phyloP scores from a whole-genome alignment of 345 rosid species.

The Acer campestre region DNA sequence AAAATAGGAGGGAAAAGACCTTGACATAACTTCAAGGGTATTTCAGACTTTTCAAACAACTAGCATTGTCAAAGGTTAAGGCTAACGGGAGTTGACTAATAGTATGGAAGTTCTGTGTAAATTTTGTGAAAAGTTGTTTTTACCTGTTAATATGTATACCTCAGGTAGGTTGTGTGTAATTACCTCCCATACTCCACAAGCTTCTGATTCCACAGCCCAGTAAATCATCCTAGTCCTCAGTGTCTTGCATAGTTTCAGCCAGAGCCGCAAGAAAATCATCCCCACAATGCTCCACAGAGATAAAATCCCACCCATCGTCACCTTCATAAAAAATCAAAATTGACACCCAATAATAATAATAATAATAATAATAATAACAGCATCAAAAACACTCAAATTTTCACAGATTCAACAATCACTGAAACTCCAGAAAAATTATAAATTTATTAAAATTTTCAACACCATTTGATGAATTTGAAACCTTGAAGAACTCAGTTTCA shows the following conservation, averaged over 20 bases:
- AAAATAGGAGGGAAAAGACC: too few relatives aligned
- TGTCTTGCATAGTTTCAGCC: constrained; percentile 70
- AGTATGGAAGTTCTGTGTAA: too few relatives aligned
- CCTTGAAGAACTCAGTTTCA: background rate
- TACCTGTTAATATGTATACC: too few relatives aligned
- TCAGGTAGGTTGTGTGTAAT: too few relatives aligned
- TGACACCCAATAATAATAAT: background rate
- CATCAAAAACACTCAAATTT: background rate
- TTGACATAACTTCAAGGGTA: too few relatives aligned
- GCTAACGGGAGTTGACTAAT: too few relatives aligned
- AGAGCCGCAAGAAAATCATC: constrained; percentile 82
- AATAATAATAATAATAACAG: background rate
- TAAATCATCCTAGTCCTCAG: constrained; percentile 91
- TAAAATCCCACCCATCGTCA: constrained; percentile 77
- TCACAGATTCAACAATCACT: background rate
- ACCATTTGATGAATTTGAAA: background rate
- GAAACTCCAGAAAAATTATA: background rate
- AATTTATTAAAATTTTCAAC: background rate
- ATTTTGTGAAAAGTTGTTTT: too few relatives aligned
- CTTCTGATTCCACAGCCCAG: constrained; percentile 68
- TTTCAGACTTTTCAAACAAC: too few relatives aligned
- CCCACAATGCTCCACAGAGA: constrained; percentile 80
- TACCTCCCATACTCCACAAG: constrained; percentile 56
- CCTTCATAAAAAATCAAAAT: constrained; percentile 39
- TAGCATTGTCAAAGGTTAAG: too few relatives aligned